phyloP scores from a whole-genome alignment of 495 filamentous ascomycete species.

The Trichoderma asperelloides region DNA sequence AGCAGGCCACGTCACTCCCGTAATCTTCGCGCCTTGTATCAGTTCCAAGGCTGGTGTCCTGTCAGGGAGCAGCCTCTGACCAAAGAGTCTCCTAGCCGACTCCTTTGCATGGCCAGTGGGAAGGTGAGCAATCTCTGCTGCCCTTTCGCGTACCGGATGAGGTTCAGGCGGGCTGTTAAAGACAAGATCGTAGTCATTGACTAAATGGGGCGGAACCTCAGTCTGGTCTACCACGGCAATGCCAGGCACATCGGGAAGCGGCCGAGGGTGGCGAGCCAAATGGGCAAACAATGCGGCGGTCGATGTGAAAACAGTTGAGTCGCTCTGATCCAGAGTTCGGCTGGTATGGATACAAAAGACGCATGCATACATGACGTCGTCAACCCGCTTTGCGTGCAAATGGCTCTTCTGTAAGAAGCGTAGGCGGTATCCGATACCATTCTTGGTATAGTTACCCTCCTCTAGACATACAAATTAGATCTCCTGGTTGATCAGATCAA shows the following conservation, averaged over 20 bases:
- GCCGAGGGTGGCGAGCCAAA: constrained; percentile 31
- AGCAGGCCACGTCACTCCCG: constrained; percentile 36
- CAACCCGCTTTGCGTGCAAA: constrained; percentile 24
- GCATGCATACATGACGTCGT: constrained; percentile 32
- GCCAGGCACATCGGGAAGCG: constrained; percentile 30
- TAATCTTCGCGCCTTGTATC: constrained; percentile 30
- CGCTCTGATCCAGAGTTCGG: constrained; percentile 26
- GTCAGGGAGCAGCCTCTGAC: constrained; percentile 27
- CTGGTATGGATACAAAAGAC: constrained; percentile 33
- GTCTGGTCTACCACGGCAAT: constrained; percentile 28
- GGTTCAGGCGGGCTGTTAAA: constrained; percentile 26
- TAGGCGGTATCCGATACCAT: constrained; percentile 27
- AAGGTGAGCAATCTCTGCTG: constrained; percentile 21
- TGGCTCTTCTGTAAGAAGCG: constrained; percentile 37
- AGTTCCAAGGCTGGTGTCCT: constrained; percentile 31
- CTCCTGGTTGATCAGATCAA: background rate
- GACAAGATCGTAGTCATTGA: constrained; percentile 39
- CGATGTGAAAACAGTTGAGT: constrained; percentile 35
- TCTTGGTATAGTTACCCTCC: constrained; percentile 26
- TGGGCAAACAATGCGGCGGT: constrained; percentile 31
- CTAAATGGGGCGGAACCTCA: constrained; percentile 15
- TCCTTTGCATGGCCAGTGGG: constrained; percentile 29
- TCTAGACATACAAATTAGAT: constrained; percentile 15
- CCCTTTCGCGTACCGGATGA: constrained; percentile 21
- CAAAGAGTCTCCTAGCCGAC: constrained; percentile 21